Percentiles rank a stretch among this genome's conserved stretches.
Conservation (phyloP, 257 asterid species). For the Capsicum chinense region DNA sequence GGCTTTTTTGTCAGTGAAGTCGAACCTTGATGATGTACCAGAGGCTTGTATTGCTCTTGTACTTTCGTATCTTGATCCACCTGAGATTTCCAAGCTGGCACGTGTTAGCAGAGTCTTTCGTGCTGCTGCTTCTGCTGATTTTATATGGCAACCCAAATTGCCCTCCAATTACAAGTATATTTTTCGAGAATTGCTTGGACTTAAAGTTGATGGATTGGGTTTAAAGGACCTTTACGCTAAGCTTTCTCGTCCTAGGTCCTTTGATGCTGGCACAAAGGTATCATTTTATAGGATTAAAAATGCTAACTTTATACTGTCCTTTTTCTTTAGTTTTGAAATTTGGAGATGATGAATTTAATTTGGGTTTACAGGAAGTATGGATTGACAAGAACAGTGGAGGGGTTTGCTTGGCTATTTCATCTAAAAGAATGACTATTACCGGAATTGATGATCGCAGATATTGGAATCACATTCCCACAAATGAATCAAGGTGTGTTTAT, state of each 20-base stretch:
- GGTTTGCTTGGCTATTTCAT: slow-evolving; percentile 71
- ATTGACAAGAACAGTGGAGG: slow-evolving; percentile 84
- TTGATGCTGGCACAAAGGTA: slow-evolving; percentile 76
- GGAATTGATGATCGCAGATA: slow-evolving; percentile 92
- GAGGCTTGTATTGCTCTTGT: slow-evolving; percentile 76
- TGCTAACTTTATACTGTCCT: background rate
- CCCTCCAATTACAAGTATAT: slow-evolving; percentile 63
- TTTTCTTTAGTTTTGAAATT: background rate
- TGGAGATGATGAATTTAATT: background rate
- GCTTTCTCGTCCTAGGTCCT: slow-evolving; percentile 54
- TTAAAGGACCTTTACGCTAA: slow-evolving; percentile 65
- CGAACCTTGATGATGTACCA: slow-evolving; percentile 76
- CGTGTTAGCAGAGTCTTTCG: slow-evolving; percentile 62
- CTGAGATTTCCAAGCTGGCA: slow-evolving; percentile 77
- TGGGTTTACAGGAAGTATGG: slow-evolving; percentile 66
- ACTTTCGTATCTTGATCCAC: slow-evolving; percentile 71
- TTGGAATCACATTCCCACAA: slow-evolving; percentile 73
- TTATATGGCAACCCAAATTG: slow-evolving; percentile 74
- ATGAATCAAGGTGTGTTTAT: slow-evolving; percentile 77
- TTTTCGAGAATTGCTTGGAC: slow-evolving; percentile 45
- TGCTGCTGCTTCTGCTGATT: slow-evolving; percentile 85
- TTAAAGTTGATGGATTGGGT: slow-evolving; percentile 38
- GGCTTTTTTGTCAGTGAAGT: slow-evolving; percentile 31
- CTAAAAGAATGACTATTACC: slow-evolving; percentile 73
- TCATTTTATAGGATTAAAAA: background rate